Conservation (phyloP, 2,329 filamentous ascomycete genomes). For the Aspergillus sp. region DNA sequence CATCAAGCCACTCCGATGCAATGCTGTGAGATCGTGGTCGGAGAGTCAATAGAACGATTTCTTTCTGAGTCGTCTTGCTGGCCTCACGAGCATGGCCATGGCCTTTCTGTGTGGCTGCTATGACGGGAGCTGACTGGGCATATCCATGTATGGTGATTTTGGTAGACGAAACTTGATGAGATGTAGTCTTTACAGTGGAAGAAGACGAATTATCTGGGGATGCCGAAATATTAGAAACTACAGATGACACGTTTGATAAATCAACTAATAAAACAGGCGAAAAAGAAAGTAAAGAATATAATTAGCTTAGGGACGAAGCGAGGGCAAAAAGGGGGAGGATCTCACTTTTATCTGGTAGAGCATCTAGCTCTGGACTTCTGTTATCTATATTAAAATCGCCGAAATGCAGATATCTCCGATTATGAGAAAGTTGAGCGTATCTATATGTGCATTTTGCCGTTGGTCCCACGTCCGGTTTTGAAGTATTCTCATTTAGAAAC, state of each 20-base stretch:
- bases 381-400: conserved; percentile 70
- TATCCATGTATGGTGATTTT: conserved; percentile 91
- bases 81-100: conserved; percentile 25
- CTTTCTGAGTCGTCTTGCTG: conserved; percentile 45
- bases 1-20: conserved; percentile 95
- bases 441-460: conserved; percentile 57
- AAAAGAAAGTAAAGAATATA: too few relatives aligned
- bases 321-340: not conserved
- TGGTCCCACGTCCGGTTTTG: conserved; percentile 43
- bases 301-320: conserved; percentile 3
- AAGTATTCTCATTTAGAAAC: conserved; percentile 62
- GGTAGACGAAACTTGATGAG: conserved; percentile 49
- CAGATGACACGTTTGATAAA: conserved; percentile 79
- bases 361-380: conserved; percentile 66
- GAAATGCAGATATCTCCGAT: conserved; percentile 84
- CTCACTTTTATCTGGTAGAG: conserved; percentile 67
- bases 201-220: conserved; percentile 48
- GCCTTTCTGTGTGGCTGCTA: conserved; percentile 31
- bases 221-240: conserved; percentile 85
- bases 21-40: conserved; percentile 74
- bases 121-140: conserved; percentile 25
- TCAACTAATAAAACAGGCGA: conserved; percentile 54
- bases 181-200: conserved; percentile 42
- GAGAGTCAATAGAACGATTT: conserved; percentile 75
- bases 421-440: conserved; percentile 84